These are phyloP conservation scores for Collybia mongolica DNA, from an alignment of 768 basidiomycete genomes.

Conservation along the genomic window DNA sequence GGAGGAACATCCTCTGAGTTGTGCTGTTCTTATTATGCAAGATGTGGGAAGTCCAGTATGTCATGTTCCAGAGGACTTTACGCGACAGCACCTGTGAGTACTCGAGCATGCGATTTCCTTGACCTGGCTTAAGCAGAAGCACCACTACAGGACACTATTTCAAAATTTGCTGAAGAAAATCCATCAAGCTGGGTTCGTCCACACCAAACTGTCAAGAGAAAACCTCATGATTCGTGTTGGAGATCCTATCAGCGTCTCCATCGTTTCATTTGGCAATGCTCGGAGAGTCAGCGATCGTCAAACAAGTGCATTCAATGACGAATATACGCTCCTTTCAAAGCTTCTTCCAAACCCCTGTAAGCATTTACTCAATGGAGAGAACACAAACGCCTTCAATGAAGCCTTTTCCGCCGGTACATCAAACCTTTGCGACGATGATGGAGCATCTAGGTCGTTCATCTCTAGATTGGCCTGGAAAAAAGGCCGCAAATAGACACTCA, in stretches of 20 bases:
- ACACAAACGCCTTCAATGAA: not conserved
- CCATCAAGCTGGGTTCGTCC: constrained; percentile 1
- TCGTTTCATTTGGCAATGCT: constrained; percentile 1
- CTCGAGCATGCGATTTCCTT: not conserved
- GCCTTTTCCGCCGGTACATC: no score
- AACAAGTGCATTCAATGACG: not conserved
- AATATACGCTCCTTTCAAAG: not conserved
- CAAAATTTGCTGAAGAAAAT: not conserved
- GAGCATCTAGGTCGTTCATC: no score
- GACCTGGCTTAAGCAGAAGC: not conserved
- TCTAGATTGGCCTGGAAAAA: no score
- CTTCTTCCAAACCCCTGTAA: not conserved
- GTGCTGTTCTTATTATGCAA: constrained; percentile 6
- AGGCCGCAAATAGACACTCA: not conserved
- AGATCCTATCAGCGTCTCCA: not conserved
- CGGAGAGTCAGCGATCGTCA: not conserved
- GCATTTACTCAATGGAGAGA: not conserved
- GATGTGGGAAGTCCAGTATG: constrained; percentile 2
- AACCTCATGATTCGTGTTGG: not conserved
- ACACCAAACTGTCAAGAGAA: constrained; percentile 1
- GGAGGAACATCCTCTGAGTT: not conserved
- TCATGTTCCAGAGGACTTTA: not conserved
- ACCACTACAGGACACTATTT: not conserved
- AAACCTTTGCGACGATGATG: no score
- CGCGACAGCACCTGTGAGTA: not conserved